Base-by-base conservation (phyloP, 2,329 filamentous ascomycete species). In the Amauroascus verrucosus region DNA sequence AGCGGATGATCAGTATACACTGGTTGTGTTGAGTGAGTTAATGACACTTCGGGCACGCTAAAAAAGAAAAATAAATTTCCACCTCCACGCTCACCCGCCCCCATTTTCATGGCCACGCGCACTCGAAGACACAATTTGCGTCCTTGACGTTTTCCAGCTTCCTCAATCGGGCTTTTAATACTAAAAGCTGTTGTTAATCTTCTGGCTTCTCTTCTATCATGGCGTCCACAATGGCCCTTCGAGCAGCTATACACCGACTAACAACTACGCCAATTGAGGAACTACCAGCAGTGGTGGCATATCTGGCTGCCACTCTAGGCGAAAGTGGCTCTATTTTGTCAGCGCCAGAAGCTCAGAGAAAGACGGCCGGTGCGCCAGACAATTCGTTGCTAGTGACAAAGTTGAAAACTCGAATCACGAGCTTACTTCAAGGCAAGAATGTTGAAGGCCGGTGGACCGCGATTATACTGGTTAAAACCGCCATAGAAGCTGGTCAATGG, bases 401-500 rank as follows among this genome's bases (percentile, higher is more conserved):
- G 66, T 76, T 94, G 62, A 88, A 86, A 65, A 88, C 86, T 3
- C 82, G 87, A 51, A 75, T 95, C 55, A 84, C 82, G 1, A 83
- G 85, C 11, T 75, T 96, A 13, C 73, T 96, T 32, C 86, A 87
- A 64, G 88, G 91, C 53, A 84, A 84, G 55, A 87, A 74, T 46
- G 66, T 80, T 1, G 81, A 89, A 61, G 87, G 84, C 41, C 81
- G 88, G 62, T 94, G 91, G 72, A 79, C 83, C 16, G 89, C 84
- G 6, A 80, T 86, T 41, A 82, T 86, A 14, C 71, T 96, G 47
- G 79, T 89, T 67, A 96, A 96, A 71, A 80, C 86, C 3, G 75
- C 84, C 3, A 75, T 95, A 41, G 90, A 96, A 62, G 81, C 85
- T 38, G 89, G 89, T 22, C 88, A 88, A 44, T 88, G 86, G 82